Evolutionary conservation across 371 early-diverging fungal genomes (phyloP).

Genomic region (Actinomucor elegans): DNA sequence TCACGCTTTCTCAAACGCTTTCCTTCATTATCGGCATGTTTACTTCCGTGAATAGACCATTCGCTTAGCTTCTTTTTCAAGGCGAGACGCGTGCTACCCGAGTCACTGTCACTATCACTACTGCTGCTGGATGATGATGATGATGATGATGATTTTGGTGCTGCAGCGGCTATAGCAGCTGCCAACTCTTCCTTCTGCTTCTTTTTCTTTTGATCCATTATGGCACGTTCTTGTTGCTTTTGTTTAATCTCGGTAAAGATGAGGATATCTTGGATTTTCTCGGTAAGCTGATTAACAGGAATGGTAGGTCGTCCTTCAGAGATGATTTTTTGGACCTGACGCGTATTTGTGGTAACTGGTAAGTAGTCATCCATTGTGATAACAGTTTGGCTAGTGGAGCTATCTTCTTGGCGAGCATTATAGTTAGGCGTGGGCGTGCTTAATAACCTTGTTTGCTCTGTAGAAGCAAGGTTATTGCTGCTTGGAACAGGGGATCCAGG

Average conservation of each 20-base stretch:
- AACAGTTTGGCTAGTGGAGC: slow-evolving; percentile 10
- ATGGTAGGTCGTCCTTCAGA: slow-evolving; percentile 16
- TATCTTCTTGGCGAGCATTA: slow-evolving; percentile 1
- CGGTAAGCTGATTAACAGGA: slow-evolving; percentile 23
- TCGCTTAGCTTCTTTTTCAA: slow-evolving; percentile 27
- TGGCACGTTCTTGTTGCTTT: slow-evolving; percentile 10
- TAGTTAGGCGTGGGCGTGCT: slow-evolving; percentile 9
- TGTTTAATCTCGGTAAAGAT: slow-evolving; percentile 27
- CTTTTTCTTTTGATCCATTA: not conserved
- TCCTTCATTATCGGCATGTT: not conserved
- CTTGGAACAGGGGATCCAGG: slow-evolving; percentile 10
- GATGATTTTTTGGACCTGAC: not conserved
- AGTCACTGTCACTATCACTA: slow-evolving; percentile 21
- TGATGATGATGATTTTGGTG: not conserved
- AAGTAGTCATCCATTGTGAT: slow-evolving; percentile 8
- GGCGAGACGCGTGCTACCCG: not conserved
- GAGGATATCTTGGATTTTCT: slow-evolving; percentile 33
- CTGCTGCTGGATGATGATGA: not conserved
- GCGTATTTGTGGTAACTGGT: not conserved
- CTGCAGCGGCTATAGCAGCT: slow-evolving; percentile 3
- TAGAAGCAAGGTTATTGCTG: slow-evolving; percentile 1
- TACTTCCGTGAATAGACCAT: slow-evolving; percentile 13
- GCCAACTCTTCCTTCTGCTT: not conserved
- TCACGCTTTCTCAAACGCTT: slow-evolving; percentile 30
- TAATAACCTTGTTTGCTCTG: slow-evolving; percentile 21